Evolutionary conservation across 345 rosid genomes (phyloP), one percentile per base, ranked within the genome.

Genomic region (Hypericum androsaemum): DNA sequence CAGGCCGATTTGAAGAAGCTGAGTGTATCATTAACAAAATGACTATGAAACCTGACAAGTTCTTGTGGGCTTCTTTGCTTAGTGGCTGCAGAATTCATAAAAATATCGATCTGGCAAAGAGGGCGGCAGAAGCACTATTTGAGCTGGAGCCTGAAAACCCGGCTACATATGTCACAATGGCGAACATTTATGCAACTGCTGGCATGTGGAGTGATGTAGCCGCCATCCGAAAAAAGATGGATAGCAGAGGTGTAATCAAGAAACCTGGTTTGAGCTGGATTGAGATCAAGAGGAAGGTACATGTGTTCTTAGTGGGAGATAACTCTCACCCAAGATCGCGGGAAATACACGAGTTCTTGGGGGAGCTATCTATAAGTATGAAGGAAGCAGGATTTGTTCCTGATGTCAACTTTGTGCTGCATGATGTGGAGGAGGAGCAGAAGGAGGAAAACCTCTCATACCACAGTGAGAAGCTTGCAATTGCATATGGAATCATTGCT

Each of bases 401-500:
- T 0, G 82, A 78, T 49, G 86, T 84, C 6, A 62, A 72, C 53
- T 74, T 80, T 57, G 97, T 83, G 40, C 54, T 89, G 57, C 97
- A 86, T 60, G 95, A 89, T 37, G 88, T 89, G 47, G 95, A 83
- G 71, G 94, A 86, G 56, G 95, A 89, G 64, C 95, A 83, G 69
- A 86, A 81, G 64, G 95, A 81, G 78, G 79, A 89, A 54, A 81
- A 78, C 53, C 90, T 86, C 12, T 77, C 75, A 37, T 80, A 78
- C 64, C 95, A 89, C 72, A 77, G 97, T 28, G 97, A 89, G 81
- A 89, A 86, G 68, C 84, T 89, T 47, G 95, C 97, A 1, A 80
- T 84, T 64, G 97, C 97, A 10, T 83, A 73, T 56, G 95, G 94
- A 37, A 78, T 89, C 58, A 64, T 89, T 54, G 58, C 94, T 11